phyloP scores from a whole-genome alignment of 2,329 filamentous ascomycete genomes.

The Pseudogymnoascus sp. region DNA sequence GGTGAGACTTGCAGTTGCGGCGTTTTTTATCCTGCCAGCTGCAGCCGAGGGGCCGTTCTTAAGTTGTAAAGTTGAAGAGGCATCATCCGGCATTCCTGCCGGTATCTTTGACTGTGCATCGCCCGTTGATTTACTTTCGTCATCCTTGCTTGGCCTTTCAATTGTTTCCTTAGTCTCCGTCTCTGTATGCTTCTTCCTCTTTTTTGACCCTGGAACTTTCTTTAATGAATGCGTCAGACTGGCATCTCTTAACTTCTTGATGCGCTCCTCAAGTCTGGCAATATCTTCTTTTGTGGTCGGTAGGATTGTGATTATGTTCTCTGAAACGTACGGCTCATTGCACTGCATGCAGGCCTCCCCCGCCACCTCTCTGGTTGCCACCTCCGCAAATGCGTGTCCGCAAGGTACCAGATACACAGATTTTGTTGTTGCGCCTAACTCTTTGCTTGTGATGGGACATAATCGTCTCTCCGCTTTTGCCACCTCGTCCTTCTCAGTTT shows the following conservation, averaged over 20 bases:
- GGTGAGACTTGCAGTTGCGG: conserved; percentile 75
- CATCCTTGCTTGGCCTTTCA: conserved; percentile 19
- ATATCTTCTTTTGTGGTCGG: conserved; percentile 65
- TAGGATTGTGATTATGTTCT: conserved; percentile 77
- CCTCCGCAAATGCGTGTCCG: conserved; percentile 87
- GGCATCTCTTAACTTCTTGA: conserved; percentile 59
- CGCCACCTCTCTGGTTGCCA: conserved; percentile 72
- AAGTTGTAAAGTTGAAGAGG: conserved; percentile 15
- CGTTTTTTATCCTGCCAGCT: conserved; percentile 69
- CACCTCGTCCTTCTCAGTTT: conserved; percentile 35
- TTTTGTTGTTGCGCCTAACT: conserved; percentile 69
- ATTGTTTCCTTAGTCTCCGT: conserved; percentile 26
- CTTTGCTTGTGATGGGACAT: conserved; percentile 82
- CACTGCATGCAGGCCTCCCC: conserved; percentile 63
- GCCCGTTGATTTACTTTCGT: conserved; percentile 25
- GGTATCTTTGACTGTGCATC: conserved; percentile 20
- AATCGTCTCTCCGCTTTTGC: conserved; percentile 54
- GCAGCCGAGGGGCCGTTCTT: conserved; percentile 29
- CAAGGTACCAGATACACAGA: conserved; percentile 89
- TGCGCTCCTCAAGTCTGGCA: conserved; percentile 54
- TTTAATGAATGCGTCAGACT: conserved; percentile 83
- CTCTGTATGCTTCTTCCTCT: conserved; percentile 61
- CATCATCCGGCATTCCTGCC: conserved; percentile 21
- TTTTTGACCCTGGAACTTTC: conserved; percentile 63
- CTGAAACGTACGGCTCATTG: conserved; percentile 60